Evolutionary conservation across 106 monocot genomes (phyloP).

Genomic region (Apostasia ramifera): DNA sequence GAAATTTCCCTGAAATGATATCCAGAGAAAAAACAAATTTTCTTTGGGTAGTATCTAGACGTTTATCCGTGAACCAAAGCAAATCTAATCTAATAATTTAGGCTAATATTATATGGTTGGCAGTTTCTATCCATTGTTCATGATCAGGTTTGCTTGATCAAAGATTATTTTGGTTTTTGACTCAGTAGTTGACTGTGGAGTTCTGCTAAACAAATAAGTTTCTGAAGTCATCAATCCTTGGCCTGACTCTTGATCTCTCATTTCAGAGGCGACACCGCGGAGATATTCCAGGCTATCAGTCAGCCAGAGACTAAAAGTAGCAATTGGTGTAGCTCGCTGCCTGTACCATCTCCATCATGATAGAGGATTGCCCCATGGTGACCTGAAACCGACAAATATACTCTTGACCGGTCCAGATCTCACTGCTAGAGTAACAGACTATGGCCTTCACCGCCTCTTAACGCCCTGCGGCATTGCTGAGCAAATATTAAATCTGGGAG

Average conservation of each 20-base stretch:
- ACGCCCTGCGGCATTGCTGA: constrained; percentile 52
- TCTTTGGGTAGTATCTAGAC: too few species aligned
- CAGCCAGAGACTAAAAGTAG: constrained; percentile 62
- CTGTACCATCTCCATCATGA: constrained; percentile 64
- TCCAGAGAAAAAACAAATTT: too few species aligned
- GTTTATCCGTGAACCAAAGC: too few species aligned
- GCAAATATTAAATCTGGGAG: constrained; percentile 62
- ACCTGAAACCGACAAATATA: constrained; percentile 83
- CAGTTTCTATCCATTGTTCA: too few species aligned
- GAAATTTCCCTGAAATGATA: too few species aligned
- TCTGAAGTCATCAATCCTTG: too few species aligned
- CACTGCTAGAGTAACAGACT: constrained; percentile 58
- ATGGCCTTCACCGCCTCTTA: constrained; percentile 69
- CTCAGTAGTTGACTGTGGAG: too few species aligned
- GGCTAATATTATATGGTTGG: too few species aligned
- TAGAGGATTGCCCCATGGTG: constrained; percentile 61
- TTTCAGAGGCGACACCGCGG: constrained; percentile 72
- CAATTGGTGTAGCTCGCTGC: constrained; percentile 62
- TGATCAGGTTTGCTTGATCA: too few species aligned
- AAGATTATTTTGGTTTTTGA: too few species aligned
- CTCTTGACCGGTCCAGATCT: constrained; percentile 61
- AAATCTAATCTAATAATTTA: too few species aligned
- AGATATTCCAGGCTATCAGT: constrained; percentile 69
- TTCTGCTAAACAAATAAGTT: too few species aligned
- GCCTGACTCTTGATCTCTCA: background rate